These are phyloP conservation scores for Colletotrichum tanaceti DNA, from an alignment of 2,329 filamentous ascomycete species.

Conservation along the genomic window DNA sequence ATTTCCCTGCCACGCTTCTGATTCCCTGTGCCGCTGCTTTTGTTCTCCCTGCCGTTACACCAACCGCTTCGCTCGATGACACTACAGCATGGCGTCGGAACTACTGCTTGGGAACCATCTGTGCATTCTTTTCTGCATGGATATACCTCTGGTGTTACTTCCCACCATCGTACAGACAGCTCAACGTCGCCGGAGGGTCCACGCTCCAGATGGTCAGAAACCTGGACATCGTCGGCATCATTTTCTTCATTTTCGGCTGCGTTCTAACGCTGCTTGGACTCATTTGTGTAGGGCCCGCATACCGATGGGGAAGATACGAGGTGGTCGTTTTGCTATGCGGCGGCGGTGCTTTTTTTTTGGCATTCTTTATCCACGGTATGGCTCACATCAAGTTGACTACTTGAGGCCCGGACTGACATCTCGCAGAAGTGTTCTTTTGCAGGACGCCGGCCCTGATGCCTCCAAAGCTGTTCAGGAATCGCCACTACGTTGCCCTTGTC, in stretches of 20 bases:
- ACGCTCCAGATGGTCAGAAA: slow-evolving; percentile 53
- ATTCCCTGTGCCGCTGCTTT: slow-evolving; percentile 57
- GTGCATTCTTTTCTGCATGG: slow-evolving; percentile 52
- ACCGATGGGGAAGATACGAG: slow-evolving; percentile 40
- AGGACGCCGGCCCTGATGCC: slow-evolving; percentile 56
- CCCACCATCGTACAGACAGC: slow-evolving; percentile 58
- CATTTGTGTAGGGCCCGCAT: not conserved
- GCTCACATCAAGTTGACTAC: too few relatives aligned
- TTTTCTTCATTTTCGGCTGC: slow-evolving; percentile 55
- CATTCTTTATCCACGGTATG: slow-evolving; percentile 21
- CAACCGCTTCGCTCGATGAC: slow-evolving; percentile 51
- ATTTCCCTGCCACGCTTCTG: slow-evolving; percentile 54
- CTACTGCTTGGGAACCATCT: slow-evolving; percentile 61
- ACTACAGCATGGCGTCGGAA: slow-evolving; percentile 59
- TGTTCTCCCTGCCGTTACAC: not conserved
- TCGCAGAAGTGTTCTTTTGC: slow-evolving; percentile 39
- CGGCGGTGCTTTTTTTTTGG: not conserved
- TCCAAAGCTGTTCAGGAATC: slow-evolving; percentile 55
- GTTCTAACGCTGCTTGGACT: slow-evolving; percentile 42
- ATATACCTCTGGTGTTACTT: slow-evolving; percentile 60
- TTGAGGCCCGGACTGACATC: slow-evolving; percentile 32
- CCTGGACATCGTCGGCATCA: slow-evolving; percentile 59
- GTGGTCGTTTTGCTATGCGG: slow-evolving; percentile 46
- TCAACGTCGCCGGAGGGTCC: slow-evolving; percentile 53
- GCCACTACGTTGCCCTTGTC: slow-evolving; percentile 54